Evolutionary conservation across 2,329 filamentous ascomycete genomes (phyloP).

Genomic region (Fusarium tupiense): DNA sequence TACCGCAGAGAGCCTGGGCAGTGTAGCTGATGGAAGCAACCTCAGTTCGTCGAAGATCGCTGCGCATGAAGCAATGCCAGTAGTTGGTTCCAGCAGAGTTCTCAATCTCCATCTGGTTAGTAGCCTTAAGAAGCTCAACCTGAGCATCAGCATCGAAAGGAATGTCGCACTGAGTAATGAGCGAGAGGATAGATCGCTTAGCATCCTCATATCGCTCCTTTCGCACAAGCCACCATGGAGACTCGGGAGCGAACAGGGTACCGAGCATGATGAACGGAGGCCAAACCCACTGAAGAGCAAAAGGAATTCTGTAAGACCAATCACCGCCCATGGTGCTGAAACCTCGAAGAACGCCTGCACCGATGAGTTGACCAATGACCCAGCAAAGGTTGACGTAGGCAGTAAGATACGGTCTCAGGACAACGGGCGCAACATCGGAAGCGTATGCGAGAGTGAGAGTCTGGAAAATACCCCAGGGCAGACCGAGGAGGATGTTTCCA

Average conservation of each 20-base stretch:
- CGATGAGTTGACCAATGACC: constrained; percentile 59
- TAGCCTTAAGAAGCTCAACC: constrained; percentile 58
- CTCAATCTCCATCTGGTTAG: constrained; percentile 20
- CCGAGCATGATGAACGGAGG: constrained; percentile 57
- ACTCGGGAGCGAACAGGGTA: constrained; percentile 59
- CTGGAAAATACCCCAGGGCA: constrained; percentile 59
- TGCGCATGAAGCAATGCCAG: constrained; percentile 25
- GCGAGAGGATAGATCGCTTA: constrained; percentile 44
- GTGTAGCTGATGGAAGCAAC: constrained; percentile 11
- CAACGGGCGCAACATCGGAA: constrained; percentile 55
- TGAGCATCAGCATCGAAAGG: constrained; percentile 44
- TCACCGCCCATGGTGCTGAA: constrained; percentile 51
- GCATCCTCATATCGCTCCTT: constrained; percentile 51
- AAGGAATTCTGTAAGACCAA: constrained; percentile 60
- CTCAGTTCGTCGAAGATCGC: constrained; percentile 13
- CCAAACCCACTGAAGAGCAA: constrained; percentile 57
- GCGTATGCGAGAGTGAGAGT: constrained; percentile 60
- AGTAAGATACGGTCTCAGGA: constrained; percentile 58
- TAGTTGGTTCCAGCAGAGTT: constrained; percentile 23
- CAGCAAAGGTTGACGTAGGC: constrained; percentile 60
- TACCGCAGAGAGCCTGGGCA: constrained; percentile 12
- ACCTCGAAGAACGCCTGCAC: constrained; percentile 52
- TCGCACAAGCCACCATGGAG: constrained; percentile 60
- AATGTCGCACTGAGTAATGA: constrained; percentile 1
- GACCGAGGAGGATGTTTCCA: constrained; percentile 57